Conservation (phyloP, 495 filamentous ascomycete species). For the Trichoderma gamsii region DNA sequence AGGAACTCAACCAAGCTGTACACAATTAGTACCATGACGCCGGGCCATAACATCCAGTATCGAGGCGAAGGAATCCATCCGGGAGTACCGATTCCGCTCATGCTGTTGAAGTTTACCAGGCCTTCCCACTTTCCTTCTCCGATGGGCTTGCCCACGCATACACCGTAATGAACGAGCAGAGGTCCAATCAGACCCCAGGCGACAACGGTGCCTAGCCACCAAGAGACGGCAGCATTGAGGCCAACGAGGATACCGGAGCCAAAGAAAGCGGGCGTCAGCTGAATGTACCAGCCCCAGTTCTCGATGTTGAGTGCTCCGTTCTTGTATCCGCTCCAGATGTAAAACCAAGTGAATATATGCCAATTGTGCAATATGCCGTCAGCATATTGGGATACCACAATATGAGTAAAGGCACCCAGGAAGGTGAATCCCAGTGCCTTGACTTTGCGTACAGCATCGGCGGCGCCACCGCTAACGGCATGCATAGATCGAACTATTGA, state of each 20-base stretch:
- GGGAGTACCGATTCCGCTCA: constrained; percentile 35
- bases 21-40: constrained; percentile 60
- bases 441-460: constrained; percentile 44
- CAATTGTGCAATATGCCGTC: constrained; percentile 54
- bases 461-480: constrained; percentile 38
- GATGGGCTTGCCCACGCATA: constrained; percentile 35
- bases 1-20: constrained; percentile 55
- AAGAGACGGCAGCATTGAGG: constrained; percentile 51
- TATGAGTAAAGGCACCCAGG: constrained; percentile 36
- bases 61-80: constrained; percentile 39
- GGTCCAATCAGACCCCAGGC: constrained; percentile 57
- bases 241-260: constrained; percentile 55
- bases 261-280: constrained; percentile 55
- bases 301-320: constrained; percentile 42
- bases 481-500: constrained; percentile 52
- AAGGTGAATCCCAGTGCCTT: constrained; percentile 46
- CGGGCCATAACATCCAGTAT: constrained; percentile 56
- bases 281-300: constrained; percentile 54
- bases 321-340: constrained; percentile 44
- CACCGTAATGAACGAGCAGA: constrained; percentile 43
- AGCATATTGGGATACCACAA: constrained; percentile 50
- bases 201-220: constrained; percentile 49
- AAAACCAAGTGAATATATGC: constrained; percentile 54
- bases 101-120: constrained; percentile 40
- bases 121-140: constrained; percentile 36